Evolutionary conservation across 139 green algal genomes (phyloP).

Genomic region (Chlorella sp.): DNA sequence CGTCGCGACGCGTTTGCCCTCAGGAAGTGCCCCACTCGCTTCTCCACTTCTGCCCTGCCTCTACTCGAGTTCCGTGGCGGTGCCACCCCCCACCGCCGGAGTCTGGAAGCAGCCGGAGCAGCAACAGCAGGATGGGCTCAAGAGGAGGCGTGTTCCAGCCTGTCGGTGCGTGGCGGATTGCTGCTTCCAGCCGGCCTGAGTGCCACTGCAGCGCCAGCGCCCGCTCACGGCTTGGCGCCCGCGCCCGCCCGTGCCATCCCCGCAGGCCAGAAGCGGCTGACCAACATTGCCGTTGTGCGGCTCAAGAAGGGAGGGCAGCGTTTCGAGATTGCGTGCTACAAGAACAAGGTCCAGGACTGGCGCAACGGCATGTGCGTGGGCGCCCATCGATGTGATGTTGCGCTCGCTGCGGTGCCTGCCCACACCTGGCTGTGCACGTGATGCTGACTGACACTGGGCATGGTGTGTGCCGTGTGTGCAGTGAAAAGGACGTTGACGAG

Average conservation of each 20-base stretch:
- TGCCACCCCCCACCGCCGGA: too few relatives aligned
- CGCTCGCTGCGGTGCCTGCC: background rate
- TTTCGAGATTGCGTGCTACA: constrained; percentile 99
- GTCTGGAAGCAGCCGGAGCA: too few relatives aligned
- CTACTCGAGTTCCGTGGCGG: too few relatives aligned
- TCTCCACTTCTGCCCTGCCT: too few relatives aligned
- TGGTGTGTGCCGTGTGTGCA: too few relatives aligned
- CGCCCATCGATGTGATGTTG: too few relatives aligned
- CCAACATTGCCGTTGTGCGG: constrained; percentile 94
- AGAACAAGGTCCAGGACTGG: constrained; percentile 97
- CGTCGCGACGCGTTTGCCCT: too few relatives aligned
- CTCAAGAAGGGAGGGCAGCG: constrained; percentile 85
- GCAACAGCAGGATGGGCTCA: too few relatives aligned
- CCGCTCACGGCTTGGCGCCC: background rate
- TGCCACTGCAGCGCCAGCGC: background rate
- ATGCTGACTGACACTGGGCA: too few relatives aligned
- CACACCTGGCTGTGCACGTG: background rate
- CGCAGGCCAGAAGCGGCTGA: constrained; percentile 95
- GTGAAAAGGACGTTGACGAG: constrained; percentile 96
- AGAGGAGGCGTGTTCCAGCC: background rate
- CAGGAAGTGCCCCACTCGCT: background rate
- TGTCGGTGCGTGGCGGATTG: background rate
- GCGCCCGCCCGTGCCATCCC: background rate
- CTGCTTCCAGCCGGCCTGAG: background rate
- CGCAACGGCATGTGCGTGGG: constrained; percentile 71